Base-by-base conservation (phyloP, 768 basidiomycete genomes). In the Amanita exitialis region DNA sequence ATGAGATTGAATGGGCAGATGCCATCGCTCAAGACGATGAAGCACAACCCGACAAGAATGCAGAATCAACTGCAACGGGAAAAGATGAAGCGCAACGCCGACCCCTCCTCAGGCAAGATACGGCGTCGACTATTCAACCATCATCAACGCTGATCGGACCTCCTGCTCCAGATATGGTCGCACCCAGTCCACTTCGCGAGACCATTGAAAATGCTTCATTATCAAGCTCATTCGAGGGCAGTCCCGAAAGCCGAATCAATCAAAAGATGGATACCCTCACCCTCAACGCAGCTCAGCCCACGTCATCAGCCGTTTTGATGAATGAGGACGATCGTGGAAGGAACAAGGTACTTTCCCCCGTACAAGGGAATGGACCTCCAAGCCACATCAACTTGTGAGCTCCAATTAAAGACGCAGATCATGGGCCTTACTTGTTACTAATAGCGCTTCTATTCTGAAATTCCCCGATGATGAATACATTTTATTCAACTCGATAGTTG, bases 1-100 rank as follows among this genome's bases (percentile, higher is more conserved):
- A 79, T 53, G 76, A 68, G 20, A 64, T 82, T n/a, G 67, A 65
- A 9, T 82, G 81, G 80, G 74, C 75, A 5, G 74, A 78, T 44
- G 72, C 69, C 2, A 69, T 73, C 44, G 68, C 64, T 10, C 59
- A 62, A 13, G 53, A 47, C 44, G 35, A 44, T 53, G 44, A 55
- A 32, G 36, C 20, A 2, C 36, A 51, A 34, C 12, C n/a, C 18
- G 39, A 44, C 42, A 34, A 44, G 20, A 30, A 25, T 12, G 18
- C 15, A 25, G 47, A 48, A 21, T 38, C 12, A 12, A 12, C 20
- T 15, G 18, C 21, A 12, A 20, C 20, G 9, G 20, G 7, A 18
- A 8, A 36, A 6, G 9, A 27, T 10, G 37, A 6, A 12, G 34
- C 21, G 10, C 21, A n/a, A 53, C 54, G 20, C 39, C 45, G 27